phyloP scores from a whole-genome alignment of 148 eudicot species.

The Rhododendron henanense region DNA sequence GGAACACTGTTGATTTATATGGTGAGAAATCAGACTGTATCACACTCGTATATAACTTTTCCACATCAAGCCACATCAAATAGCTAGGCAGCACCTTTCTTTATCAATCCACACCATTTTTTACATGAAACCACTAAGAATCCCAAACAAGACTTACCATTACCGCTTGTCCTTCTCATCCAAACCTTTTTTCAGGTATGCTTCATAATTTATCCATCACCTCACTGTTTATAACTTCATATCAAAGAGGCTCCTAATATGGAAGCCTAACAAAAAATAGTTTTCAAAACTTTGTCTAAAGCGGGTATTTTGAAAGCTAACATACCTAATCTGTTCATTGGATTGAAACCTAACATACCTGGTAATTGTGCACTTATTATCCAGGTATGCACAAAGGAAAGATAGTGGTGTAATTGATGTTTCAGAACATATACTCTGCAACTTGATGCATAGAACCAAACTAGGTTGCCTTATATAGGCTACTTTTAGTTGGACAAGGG shows the following conservation, averaged over 20 bases:
- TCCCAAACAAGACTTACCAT: not conserved
- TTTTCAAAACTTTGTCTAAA: not conserved
- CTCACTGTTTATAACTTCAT: not conserved
- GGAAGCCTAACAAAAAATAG: not conserved
- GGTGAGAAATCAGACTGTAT: not conserved
- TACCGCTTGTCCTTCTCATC: not conserved
- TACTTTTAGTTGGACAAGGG: not conserved
- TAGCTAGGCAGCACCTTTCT: not conserved
- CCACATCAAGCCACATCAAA: not conserved
- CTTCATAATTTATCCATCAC: not conserved
- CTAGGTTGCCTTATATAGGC: not conserved
- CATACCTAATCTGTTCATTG: not conserved
- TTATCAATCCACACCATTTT: not conserved
- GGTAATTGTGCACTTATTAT: not conserved
- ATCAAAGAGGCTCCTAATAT: not conserved
- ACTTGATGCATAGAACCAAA: not conserved
- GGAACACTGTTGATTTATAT: not conserved
- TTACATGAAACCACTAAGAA: not conserved
- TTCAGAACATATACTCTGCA: not conserved
- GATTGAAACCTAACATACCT: not conserved
- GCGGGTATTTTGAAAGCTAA: not conserved
- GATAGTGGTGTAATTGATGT: not conserved
- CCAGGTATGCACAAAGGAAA: not conserved
- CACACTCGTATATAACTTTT: not conserved
- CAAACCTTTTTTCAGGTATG: not conserved